A percentile compares a stretch with the other conserved stretches of the same genome.
Conservation (phyloP, 345 rosid species). For the Gynandropsis gynandra region DNA sequence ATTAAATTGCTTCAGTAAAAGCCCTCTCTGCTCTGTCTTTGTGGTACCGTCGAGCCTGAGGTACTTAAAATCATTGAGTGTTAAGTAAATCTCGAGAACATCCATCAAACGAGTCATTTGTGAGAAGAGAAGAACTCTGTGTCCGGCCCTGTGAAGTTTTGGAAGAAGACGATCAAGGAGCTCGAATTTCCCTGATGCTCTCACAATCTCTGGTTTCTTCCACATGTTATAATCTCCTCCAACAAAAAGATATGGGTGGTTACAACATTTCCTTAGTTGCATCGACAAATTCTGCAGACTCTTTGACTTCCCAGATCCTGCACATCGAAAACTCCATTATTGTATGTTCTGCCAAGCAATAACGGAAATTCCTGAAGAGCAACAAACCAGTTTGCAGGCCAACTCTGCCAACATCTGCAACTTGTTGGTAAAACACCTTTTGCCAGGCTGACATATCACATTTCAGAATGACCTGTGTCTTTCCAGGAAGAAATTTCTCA, state of each 20-base stretch:
- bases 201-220: constrained; percentile 73
- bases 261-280: constrained; percentile 99
- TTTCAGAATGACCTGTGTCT: constrained; percentile 87
- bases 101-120: constrained; percentile 97
- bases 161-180: constrained; percentile 93
- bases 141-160: constrained; percentile 71
- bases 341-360: constrained; percentile 8
- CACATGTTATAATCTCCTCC: constrained; percentile 67
- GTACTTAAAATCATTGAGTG: constrained; percentile 62
- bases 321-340: constrained; percentile 21
- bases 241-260: constrained; percentile 92
- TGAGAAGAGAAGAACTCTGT: constrained; percentile 87
- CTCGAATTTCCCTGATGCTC: constrained; percentile 96
- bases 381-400: constrained; percentile 83
- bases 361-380: constrained; percentile 5
- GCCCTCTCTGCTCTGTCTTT: constrained; percentile 90
- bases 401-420: constrained; percentile 86
- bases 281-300: constrained; percentile 81
- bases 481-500: constrained; percentile 91
- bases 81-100: constrained; percentile 79
- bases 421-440: constrained; percentile 93
- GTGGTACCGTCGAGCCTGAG: constrained; percentile 97
- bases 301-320: constrained; percentile 89
- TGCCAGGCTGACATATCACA: constrained; percentile 99
- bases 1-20: constrained; percentile 72